phyloP scores from a whole-genome alignment of 2,329 filamentous ascomycete species.

The Trichoderma hamatum region DNA sequence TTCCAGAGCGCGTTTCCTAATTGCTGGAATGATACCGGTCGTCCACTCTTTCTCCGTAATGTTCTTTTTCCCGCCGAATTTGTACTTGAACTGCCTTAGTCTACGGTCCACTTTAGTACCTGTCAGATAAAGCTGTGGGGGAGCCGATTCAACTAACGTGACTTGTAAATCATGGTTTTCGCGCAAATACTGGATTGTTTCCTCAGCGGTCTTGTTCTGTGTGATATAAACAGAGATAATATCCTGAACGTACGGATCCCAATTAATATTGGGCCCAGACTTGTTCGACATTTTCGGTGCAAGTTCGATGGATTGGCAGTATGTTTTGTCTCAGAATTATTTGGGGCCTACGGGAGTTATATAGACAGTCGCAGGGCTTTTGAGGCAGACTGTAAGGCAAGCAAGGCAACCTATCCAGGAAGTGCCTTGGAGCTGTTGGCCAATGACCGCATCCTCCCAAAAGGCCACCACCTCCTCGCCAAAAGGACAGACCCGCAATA shows the following conservation, averaged over 20 bases:
- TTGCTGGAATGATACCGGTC: background rate
- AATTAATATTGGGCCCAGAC: background rate
- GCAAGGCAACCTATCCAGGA: no score
- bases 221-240: background rate
- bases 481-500: background rate
- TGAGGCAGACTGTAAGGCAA: background rate
- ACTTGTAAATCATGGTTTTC: background rate
- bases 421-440: background rate
- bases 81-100: background rate
- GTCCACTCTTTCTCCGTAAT: background rate
- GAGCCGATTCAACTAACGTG: background rate
- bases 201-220: background rate
- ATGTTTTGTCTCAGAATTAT: background rate
- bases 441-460: background rate
- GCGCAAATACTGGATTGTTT: background rate
- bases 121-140: background rate
- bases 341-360: background rate
- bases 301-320: background rate
- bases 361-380: background rate
- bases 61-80: background rate
- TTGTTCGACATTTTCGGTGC: background rate
- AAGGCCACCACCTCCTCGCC: background rate
- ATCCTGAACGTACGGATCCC: background rate
- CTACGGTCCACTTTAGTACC: background rate
- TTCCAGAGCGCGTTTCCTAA: background rate